These are phyloP conservation scores for Quillaja saponaria DNA, from an alignment of 306 rosid genomes.

Conservation along the genomic window DNA sequence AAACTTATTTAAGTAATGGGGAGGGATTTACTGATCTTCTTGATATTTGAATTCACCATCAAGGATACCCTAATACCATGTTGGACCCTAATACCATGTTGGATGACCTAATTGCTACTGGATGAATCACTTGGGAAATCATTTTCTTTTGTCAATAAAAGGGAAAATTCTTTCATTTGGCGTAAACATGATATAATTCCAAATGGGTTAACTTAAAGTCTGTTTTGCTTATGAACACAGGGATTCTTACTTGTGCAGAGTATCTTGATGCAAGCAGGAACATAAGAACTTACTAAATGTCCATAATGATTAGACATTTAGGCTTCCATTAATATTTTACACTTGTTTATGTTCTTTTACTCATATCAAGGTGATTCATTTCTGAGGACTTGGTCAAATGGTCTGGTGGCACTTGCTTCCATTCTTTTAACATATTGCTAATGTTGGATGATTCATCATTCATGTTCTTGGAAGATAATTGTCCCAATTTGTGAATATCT, in stretches of 20 bases:
- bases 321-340: slow-evolving; percentile 5
- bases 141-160: too few species aligned
- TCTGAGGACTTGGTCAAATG: slow-evolving; percentile 12
- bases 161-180: slow-evolving; percentile 11
- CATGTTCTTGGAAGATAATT: slow-evolving; percentile 21
- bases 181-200: slow-evolving; percentile 1
- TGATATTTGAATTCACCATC: too few species aligned
- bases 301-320: neutral
- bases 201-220: slow-evolving; percentile 4
- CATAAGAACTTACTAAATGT: neutral
- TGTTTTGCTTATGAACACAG: neutral
- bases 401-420: slow-evolving; percentile 13
- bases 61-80: too few species aligned
- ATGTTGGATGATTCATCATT: too few species aligned
- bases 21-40: too few species aligned
- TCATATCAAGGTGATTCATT: neutral
- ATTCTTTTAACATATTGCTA: slow-evolving; percentile 18
- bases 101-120: too few species aligned
- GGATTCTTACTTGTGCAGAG: neutral
- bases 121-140: too few species aligned
- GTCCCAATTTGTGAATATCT: slow-evolving; percentile 7
- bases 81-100: too few species aligned
- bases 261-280: neutral
- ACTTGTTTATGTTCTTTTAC: neutral
- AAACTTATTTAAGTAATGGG: too few species aligned